Evolutionary conservation across 805 yeast genomes (phyloP).

Genomic region (Metschnikowia gelsemii): DNA sequence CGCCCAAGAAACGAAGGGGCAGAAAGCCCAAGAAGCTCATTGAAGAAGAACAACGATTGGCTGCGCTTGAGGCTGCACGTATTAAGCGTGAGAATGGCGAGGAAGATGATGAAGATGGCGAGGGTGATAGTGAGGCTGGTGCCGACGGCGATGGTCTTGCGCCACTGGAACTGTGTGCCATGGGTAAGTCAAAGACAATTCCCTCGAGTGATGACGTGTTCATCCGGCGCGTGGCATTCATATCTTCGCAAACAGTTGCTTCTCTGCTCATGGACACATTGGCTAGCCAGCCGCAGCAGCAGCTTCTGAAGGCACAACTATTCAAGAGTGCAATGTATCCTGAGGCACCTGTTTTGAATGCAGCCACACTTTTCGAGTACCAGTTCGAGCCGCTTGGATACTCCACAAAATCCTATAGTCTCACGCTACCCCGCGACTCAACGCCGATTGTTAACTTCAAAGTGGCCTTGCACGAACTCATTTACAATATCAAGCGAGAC

Average conservation of each 20-base stretch:
- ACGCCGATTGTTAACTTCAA: constrained; percentile 48
- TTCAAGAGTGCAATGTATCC: constrained; percentile 31
- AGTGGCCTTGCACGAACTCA: constrained; percentile 37
- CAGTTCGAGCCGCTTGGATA: constrained; percentile 37
- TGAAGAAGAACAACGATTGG: constrained; percentile 22
- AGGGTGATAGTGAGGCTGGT: constrained; percentile 7
- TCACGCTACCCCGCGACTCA: constrained; percentile 47
- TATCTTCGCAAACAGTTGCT: constrained; percentile 14
- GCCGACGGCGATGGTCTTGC: constrained; percentile 9
- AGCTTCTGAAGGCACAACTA: constrained; percentile 29
- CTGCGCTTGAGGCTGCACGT: constrained; percentile 16
- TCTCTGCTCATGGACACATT: constrained; percentile 13
- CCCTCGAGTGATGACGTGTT: constrained; percentile 21
- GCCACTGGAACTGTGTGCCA: constrained; percentile 15
- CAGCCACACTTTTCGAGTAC: constrained; percentile 34
- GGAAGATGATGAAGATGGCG: constrained; percentile 9
- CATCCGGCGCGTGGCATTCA: constrained; percentile 18
- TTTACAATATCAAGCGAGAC: constrained; percentile 31
- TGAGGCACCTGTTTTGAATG: constrained; percentile 28
- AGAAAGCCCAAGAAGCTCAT: constrained; percentile 25
- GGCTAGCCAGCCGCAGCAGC: constrained; percentile 13
- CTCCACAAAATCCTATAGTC: constrained; percentile 39
- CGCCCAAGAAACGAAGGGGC: constrained; percentile 24
- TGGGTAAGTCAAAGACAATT: constrained; percentile 18
- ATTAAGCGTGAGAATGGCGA: constrained; percentile 15